phyloP scores from a whole-genome alignment of 495 filamentous ascomycete genomes.

The Podospora comata region DNA sequence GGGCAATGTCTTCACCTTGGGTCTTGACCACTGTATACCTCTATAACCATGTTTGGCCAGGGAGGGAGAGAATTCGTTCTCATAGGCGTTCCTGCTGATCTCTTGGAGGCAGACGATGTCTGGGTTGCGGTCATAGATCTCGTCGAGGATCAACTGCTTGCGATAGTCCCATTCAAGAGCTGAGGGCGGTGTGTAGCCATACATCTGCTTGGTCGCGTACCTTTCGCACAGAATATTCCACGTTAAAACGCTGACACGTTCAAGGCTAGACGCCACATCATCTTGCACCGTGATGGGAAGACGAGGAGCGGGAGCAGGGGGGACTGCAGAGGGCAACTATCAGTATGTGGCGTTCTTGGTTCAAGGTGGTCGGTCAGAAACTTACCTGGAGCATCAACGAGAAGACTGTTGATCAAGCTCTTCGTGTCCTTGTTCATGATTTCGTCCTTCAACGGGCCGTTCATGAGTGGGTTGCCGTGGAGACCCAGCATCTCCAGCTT shows the following conservation, averaged over 20 bases:
- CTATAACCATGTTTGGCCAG: slow-evolving; percentile 84
- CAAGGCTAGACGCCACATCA: slow-evolving; percentile 45
- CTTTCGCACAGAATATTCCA: slow-evolving; percentile 96
- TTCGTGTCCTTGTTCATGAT: slow-evolving; percentile 84
- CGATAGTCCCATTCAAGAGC: slow-evolving; percentile 84
- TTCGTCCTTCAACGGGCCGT: slow-evolving; percentile 66
- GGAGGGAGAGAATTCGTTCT: slow-evolving; percentile 79
- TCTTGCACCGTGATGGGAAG: slow-evolving; percentile 48
- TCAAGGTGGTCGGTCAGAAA: slow-evolving; percentile 12
- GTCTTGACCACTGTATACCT: slow-evolving; percentile 85
- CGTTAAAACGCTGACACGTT: slow-evolving; percentile 71
- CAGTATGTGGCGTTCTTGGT: not conserved
- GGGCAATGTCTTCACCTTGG: slow-evolving; percentile 83
- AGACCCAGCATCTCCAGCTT: slow-evolving; percentile 84
- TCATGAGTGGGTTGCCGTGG: slow-evolving; percentile 76
- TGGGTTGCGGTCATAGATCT: slow-evolving; percentile 73
- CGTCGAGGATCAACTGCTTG: slow-evolving; percentile 71
- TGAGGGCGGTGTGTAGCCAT: slow-evolving; percentile 80
- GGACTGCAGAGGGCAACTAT: slow-evolving; percentile 42
- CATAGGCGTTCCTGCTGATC: slow-evolving; percentile 83
- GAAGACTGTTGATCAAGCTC: slow-evolving; percentile 74
- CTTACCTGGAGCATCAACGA: slow-evolving; percentile 79
- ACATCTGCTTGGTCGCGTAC: slow-evolving; percentile 75
- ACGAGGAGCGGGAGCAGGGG: slow-evolving; percentile 60
- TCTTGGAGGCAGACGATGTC: slow-evolving; percentile 94